Evolutionary conservation across 148 eudicot genomes (phyloP).

Genomic region (Rhododendron griersonianum): DNA sequence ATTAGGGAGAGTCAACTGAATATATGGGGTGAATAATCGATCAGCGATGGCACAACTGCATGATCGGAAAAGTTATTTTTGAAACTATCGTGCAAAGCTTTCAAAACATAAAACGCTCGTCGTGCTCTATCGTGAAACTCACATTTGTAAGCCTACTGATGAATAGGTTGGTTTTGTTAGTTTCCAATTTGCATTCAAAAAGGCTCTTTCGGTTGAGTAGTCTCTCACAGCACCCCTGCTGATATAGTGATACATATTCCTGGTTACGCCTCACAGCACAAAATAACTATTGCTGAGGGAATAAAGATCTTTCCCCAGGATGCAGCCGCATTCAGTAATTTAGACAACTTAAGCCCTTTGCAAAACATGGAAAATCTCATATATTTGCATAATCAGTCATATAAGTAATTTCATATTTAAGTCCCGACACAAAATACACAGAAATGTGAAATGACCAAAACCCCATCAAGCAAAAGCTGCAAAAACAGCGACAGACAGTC

Average conservation of each 20-base stretch:
- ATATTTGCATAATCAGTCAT: neutral
- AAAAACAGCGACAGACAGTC: neutral
- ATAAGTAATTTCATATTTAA: neutral
- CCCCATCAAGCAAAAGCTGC: conserved; percentile 6
- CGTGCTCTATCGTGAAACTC: too few relatives aligned
- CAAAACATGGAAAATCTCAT: neutral
- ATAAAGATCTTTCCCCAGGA: neutral
- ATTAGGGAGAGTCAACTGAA: neutral
- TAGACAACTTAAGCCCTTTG: neutral
- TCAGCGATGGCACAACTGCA: neutral
- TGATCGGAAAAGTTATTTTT: too few relatives aligned
- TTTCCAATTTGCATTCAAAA: too few relatives aligned
- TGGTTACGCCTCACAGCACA: neutral
- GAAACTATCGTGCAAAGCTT: too few relatives aligned
- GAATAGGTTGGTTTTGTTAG: too few relatives aligned
- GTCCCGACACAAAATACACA: neutral
- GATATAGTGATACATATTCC: too few relatives aligned
- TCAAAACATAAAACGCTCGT: too few relatives aligned
- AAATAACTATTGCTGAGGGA: neutral
- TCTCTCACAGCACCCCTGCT: too few relatives aligned
- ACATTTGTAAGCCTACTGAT: too few relatives aligned
- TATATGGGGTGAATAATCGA: neutral
- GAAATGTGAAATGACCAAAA: neutral
- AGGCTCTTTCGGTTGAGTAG: too few relatives aligned
- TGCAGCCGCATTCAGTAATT: neutral